Conservation (phyloP, 805 yeast species). For the Yarrowia porcina region DNA sequence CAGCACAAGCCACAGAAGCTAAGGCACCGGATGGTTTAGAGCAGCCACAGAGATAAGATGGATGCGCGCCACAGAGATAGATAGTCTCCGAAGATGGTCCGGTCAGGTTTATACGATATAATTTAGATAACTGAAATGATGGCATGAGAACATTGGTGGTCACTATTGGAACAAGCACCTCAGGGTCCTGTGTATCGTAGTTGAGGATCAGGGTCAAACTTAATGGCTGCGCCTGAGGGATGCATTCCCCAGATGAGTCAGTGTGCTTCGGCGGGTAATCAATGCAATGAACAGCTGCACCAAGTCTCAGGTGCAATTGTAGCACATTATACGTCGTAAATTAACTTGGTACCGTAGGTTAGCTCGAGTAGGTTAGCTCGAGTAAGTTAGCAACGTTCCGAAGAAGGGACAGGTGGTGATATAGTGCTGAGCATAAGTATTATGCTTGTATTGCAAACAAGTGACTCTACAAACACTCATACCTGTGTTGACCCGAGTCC, state of each 20-base stretch:
- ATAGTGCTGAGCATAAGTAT: no score
- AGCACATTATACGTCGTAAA: no score
- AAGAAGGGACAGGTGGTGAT: no score
- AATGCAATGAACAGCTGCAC: not conserved
- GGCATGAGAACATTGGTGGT: not conserved
- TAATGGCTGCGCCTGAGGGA: not conserved
- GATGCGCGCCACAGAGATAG: not conserved
- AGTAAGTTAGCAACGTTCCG: no score
- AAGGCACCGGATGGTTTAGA: not conserved
- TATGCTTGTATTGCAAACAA: no score
- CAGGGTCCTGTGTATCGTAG: not conserved
- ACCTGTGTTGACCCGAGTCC: not conserved
- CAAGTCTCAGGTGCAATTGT: no score
- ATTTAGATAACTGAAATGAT: not conserved
- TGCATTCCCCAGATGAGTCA: constrained; percentile 16
- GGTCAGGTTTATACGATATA: not conserved
- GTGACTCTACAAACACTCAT: no score
- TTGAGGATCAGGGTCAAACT: not conserved
- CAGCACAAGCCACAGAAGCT: constrained; percentile 1
- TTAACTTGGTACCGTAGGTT: no score
- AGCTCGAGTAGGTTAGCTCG: no score
- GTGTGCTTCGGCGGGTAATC: not conserved
- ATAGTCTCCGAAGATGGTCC: not conserved
- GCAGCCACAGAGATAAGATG: constrained; percentile 4
- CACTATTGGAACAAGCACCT: not conserved